Percentiles rank a stretch among this genome's conserved stretches.
Conservation (phyloP, 345 rosid species). For the Salix caprea region DNA sequence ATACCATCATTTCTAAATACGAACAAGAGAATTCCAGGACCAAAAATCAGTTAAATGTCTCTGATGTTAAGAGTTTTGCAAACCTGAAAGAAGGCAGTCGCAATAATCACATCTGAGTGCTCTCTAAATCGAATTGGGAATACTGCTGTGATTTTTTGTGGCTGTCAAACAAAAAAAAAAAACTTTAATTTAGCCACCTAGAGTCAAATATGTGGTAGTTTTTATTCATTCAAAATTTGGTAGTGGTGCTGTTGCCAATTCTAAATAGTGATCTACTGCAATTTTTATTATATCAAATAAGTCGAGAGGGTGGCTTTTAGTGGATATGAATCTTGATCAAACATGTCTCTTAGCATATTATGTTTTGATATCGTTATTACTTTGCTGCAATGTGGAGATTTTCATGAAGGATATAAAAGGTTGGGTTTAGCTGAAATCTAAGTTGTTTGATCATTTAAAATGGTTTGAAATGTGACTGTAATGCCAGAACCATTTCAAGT, state of each 20-base stretch:
- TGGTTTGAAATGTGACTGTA: neutral
- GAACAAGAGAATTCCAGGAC: neutral
- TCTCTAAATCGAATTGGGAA: conserved; percentile 90
- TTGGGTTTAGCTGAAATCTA: neutral
- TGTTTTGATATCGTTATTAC: neutral
- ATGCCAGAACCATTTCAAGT: neutral
- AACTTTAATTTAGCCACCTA: neutral
- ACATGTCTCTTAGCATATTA: neutral
- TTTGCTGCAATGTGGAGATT: neutral
- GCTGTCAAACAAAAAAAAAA: conserved; percentile 33
- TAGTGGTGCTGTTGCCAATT: neutral
- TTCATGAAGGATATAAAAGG: neutral
- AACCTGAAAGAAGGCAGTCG: conserved; percentile 85
- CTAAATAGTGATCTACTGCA: neutral
- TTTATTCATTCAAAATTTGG: neutral
- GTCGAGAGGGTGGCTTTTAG: neutral
- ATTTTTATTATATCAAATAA: neutral
- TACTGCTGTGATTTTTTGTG: conserved; percentile 54
- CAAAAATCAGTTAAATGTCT: neutral
- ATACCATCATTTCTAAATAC: neutral
- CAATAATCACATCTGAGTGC: conserved; percentile 67
- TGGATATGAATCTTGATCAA: neutral
- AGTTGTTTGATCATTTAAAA: neutral
- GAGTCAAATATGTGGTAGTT: neutral
- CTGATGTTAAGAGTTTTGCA: neutral